phyloP scores from a whole-genome alignment of 208 protist genomes.

The Blechomonas ayalai region DNA sequence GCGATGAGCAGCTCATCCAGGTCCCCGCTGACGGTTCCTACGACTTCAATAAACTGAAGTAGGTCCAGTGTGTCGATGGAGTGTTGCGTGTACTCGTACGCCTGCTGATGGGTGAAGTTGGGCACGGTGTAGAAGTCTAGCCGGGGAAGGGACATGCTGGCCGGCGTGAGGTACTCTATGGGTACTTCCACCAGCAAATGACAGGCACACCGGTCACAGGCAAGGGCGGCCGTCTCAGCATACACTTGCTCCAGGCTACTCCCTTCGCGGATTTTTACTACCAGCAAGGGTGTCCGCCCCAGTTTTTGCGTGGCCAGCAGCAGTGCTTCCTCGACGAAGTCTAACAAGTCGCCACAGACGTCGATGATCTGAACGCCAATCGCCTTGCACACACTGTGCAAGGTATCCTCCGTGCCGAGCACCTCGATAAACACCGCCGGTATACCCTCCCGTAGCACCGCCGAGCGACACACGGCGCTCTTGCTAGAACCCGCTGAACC shows the following conservation, averaged over 20 bases:
- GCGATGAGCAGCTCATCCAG: slow-evolving; percentile 76
- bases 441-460: slow-evolving; percentile 48
- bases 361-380: slow-evolving; percentile 73
- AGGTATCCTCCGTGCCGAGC: slow-evolving; percentile 57
- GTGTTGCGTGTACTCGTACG: slow-evolving; percentile 73
- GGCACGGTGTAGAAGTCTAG: slow-evolving; percentile 71
- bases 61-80: slow-evolving; percentile 67
- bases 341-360: slow-evolving; percentile 67
- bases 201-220: slow-evolving; percentile 56
- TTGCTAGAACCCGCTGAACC: slow-evolving; percentile 66
- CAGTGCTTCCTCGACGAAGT: slow-evolving; percentile 44
- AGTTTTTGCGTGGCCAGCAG: slow-evolving; percentile 22
- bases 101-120: slow-evolving; percentile 59
- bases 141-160: slow-evolving; percentile 45
- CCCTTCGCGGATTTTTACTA: slow-evolving; percentile 61
- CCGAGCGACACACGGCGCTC: slow-evolving; percentile 47
- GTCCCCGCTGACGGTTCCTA: slow-evolving; percentile 77
- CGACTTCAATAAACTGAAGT: slow-evolving; percentile 60
- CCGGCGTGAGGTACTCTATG: slow-evolving; percentile 43
- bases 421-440: slow-evolving; percentile 71
- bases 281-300: slow-evolving; percentile 50
- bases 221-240: slow-evolving; percentile 56
- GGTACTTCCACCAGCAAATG: slow-evolving; percentile 74
- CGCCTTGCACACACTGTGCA: slow-evolving; percentile 50
- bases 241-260: slow-evolving; percentile 56